Percentiles rank a stretch among this genome's conserved stretches.
Evolutionary conservation across 371 early-diverging fungal species (phyloP).

Genomic region (Mortierella sp.): DNA sequence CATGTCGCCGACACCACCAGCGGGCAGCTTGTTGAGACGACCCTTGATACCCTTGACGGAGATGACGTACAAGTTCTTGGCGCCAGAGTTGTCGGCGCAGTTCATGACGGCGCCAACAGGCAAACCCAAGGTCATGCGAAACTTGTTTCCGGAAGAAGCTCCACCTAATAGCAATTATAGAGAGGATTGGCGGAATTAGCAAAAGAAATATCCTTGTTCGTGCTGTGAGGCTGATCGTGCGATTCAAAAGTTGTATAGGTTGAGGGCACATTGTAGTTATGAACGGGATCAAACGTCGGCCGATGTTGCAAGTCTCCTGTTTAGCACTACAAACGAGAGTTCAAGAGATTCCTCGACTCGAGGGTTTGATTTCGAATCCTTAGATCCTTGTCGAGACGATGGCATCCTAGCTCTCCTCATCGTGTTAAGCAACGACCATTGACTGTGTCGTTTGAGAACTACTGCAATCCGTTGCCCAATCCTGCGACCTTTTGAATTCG

Average conservation of each 20-base stretch:
- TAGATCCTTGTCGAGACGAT: no score
- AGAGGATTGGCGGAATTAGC: conserved; percentile 5
- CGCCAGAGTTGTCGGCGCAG: conserved; percentile 99
- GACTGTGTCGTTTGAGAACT: no score
- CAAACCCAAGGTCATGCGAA: conserved; percentile 99
- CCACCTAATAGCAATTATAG: conserved; percentile 37
- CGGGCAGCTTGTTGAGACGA: conserved; percentile 98
- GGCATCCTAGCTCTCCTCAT: no score
- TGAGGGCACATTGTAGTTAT: no score
- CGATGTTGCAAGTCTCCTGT: no score
- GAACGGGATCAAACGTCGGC: no score
- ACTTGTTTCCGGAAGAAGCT: conserved; percentile 93
- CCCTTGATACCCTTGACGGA: conserved; percentile 98
- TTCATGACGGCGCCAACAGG: conserved; percentile 99
- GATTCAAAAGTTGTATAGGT: not conserved
- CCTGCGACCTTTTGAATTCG: no score
- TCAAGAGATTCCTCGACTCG: no score
- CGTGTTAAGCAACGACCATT: no score
- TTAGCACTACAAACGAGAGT: no score
- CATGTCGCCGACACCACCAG: conserved; percentile 99
- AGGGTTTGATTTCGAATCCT: no score
- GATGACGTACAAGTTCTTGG: conserved; percentile 99
- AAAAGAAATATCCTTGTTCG: not conserved
- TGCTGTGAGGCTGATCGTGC: not conserved
- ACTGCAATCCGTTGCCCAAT: no score